These are phyloP conservation scores for Vigna unguiculata DNA, from an alignment of 306 rosid species.

Conservation along the genomic window DNA sequence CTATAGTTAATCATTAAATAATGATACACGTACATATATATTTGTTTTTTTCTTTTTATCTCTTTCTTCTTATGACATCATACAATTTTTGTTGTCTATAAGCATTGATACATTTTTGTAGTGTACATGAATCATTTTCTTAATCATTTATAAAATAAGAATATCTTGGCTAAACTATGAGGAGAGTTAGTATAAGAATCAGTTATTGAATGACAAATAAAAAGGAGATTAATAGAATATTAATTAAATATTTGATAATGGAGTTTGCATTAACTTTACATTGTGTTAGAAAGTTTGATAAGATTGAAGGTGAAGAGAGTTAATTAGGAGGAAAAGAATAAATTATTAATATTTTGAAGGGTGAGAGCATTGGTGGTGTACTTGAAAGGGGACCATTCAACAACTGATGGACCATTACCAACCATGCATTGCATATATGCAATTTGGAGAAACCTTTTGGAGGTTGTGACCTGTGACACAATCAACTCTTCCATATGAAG, in stretches of 20 bases:
- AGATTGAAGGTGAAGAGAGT: not conserved
- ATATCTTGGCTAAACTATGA: not conserved
- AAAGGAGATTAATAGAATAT: no score
- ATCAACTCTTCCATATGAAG: not conserved
- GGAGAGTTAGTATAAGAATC: not conserved
- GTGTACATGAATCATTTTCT: no score
- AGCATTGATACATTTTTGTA: no score
- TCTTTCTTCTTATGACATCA: no score
- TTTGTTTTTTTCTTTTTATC: no score
- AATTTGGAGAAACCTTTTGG: not conserved
- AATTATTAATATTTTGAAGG: not conserved
- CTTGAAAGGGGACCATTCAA: constrained; percentile 3
- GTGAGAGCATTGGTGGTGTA: not conserved
- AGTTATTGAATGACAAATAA: no score
- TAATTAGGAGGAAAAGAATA: not conserved
- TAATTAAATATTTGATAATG: no score
- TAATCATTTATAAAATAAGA: not conserved
- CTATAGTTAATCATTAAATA: not conserved
- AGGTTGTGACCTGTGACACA: not conserved
- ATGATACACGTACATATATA: no score
- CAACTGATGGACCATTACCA: constrained; percentile 16
- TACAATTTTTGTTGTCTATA: no score
- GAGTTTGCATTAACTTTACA: no score
- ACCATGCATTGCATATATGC: not conserved
- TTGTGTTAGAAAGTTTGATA: no score